phyloP scores from a whole-genome alignment of 2,329 filamentous ascomycete species.

The Cladosporium phlei region DNA sequence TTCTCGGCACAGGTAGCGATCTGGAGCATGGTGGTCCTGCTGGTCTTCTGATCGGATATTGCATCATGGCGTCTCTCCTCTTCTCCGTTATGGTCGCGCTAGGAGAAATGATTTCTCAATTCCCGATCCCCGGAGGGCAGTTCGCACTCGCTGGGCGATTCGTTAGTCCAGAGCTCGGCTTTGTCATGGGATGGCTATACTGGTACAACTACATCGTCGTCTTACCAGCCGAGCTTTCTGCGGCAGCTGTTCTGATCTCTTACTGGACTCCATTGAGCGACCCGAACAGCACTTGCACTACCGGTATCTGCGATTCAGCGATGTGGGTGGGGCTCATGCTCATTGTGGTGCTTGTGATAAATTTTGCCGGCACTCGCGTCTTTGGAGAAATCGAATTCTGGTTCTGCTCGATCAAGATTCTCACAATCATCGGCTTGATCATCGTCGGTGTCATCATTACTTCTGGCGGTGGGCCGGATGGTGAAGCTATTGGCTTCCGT shows the following conservation, averaged over 20 bases:
- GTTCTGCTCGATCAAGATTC: constrained; percentile 31
- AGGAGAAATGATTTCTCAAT: constrained; percentile 32
- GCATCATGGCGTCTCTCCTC: constrained; percentile 34
- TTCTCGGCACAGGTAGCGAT: constrained; percentile 47
- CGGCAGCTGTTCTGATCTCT: constrained; percentile 23
- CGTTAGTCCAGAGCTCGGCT: constrained; percentile 35
- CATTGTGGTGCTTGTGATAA: constrained; percentile 19
- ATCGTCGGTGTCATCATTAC: constrained; percentile 36
- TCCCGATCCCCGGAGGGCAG: constrained; percentile 34
- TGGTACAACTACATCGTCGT: constrained; percentile 27
- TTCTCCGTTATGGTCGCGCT: constrained; percentile 34
- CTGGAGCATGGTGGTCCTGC: constrained; percentile 46
- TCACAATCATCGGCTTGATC: constrained; percentile 35
- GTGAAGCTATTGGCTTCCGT: constrained; percentile 27
- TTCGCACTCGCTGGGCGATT: constrained; percentile 33
- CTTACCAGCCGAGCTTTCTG: constrained; percentile 24
- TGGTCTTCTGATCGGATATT: constrained; percentile 44
- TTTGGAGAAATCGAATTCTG: constrained; percentile 21
- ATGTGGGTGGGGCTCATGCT: too few relatives aligned
- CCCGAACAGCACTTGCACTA: background rate
- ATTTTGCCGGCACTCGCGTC: constrained; percentile 22
- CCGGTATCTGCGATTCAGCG: background rate
- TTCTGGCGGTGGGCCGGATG: constrained; percentile 36
- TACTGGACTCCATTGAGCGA: constrained; percentile 19
- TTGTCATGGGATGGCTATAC: constrained; percentile 32